A percentile compares a stretch with the other conserved stretches of the same genome.
These are phyloP conservation scores for Typha latifolia DNA, from an alignment of 176 grass and related monocot genomes.

Conservation along the genomic window DNA sequence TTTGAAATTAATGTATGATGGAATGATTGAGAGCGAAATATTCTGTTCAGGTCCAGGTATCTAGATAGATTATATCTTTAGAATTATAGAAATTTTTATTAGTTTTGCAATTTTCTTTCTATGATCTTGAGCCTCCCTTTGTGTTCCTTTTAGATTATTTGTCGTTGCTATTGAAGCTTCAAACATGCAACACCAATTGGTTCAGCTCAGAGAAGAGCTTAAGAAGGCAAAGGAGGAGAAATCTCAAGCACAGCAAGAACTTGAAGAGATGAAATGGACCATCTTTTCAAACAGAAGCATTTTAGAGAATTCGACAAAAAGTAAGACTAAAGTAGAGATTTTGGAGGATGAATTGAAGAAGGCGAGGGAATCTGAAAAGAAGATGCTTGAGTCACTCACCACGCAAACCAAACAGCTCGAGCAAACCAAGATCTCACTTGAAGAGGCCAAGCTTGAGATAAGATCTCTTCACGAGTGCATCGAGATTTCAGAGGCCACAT, in stretches of 20 bases:
- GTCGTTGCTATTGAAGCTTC: neutral
- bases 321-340: constrained; percentile 30
- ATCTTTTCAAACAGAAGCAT: constrained; percentile 25
- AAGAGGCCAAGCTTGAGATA: constrained; percentile 59
- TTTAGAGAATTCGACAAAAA: constrained; percentile 1
- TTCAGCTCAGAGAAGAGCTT: constrained; percentile 57
- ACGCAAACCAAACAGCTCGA: constrained; percentile 85
- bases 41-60: too few relatives aligned
- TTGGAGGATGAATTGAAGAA: constrained; percentile 40
- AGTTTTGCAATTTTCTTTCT: neutral
- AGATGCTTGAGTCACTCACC: constrained; percentile 68
- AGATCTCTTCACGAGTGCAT: constrained; percentile 17
- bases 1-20: neutral
- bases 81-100: neutral
- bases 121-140: neutral
- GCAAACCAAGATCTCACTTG: constrained; percentile 70
- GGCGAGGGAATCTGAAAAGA: constrained; percentile 54
- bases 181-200: constrained; percentile 42
- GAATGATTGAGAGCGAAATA: neutral
- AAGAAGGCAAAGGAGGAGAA: constrained; percentile 46
- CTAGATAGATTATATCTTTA: neutral
- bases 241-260: constrained; percentile 35
- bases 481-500: constrained; percentile 19
- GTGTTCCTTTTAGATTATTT: too few relatives aligned
- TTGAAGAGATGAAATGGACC: constrained; percentile 60